Evolutionary conservation across 1,139 yeast species (phyloP), one percentile per base, ranked within the genome.

Genomic region (Trichomonascaceae sp.): DNA sequence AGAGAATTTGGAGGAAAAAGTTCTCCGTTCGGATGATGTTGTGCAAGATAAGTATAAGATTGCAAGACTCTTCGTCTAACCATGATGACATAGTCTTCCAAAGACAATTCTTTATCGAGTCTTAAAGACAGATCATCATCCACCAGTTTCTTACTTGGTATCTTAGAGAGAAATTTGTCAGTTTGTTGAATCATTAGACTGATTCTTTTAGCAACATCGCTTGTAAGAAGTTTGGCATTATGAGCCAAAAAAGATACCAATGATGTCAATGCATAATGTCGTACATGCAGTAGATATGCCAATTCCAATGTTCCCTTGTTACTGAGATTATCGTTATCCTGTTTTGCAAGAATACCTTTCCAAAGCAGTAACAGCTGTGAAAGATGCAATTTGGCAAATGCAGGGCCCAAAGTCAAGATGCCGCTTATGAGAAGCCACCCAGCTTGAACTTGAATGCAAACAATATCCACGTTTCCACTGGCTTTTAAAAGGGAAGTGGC

Each of bases 401-500:
- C 76, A 12, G 80, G 78, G 48, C 86, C 84, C 56, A 85, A 80
- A 19, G 89, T 83, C 69, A 91, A 85, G 46, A 90, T 72, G 0
- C 97, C 95, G 52, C 85, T 76, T 44, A 93, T 71, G 20, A 89
- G 71, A 3, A 85, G 77, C 98, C 98, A 91, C 2, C 77, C 77
- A 1, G 66, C 66, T 47, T 69, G 69, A 13, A 66, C 63, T 55
- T 70, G 70, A 1, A 64, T 60, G 13, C 67, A 60, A 1, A 70
- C 66, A 2, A 64, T 61, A 13, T 59, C 60, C 4, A 66, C 66
- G 50, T 64, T 63, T n/a, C 69, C 70, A 41, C 63, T 63, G 3
- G 63, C 57, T 50, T 68, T 68, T 22, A 71, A 55, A 17, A 70
- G 55, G 1, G 71, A 60, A 0, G 70, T 67, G 1, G 74, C 72